Evolutionary conservation across 306 rosid genomes (phyloP).

Genomic region (Acacia confusa): DNA sequence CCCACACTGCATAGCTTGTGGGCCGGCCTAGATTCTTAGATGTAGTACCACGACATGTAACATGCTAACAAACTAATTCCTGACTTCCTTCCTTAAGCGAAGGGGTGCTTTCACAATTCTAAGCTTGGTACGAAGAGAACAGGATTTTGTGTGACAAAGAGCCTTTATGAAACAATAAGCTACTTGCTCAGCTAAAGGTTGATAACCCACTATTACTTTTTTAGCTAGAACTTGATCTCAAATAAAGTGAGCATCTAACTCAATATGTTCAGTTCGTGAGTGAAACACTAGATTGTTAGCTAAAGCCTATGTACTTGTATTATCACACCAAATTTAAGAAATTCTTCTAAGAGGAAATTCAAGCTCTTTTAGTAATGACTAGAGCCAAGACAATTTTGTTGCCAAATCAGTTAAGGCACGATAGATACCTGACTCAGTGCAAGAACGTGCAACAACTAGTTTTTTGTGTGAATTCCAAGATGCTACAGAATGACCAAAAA

Average conservation of each 20-base stretch:
- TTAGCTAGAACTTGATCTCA: no score
- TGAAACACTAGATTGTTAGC: neutral
- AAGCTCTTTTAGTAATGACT: neutral
- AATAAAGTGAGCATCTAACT: neutral
- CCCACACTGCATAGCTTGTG: fast-evolving
- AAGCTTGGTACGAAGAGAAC: neutral
- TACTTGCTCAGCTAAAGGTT: neutral
- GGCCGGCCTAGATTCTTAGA: fast-evolving
- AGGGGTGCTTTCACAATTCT: neutral
- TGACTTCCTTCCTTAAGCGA: neutral
- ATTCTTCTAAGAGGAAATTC: no score
- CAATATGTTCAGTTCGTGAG: neutral
- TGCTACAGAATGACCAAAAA: neutral
- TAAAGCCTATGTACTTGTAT: neutral
- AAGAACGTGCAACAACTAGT: neutral
- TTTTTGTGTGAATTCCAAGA: neutral
- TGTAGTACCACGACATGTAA: no score
- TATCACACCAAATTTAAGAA: neutral
- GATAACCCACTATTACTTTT: neutral
- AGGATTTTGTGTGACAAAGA: no score
- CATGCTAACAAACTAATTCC: neutral
- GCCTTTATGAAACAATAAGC: neutral
- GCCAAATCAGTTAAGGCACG: neutral
- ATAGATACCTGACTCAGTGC: no score
- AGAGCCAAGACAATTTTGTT: neutral